A percentile compares a stretch with the other conserved stretches of the same genome.
These are phyloP conservation scores for Eucalyptus sideroxylon DNA, from an alignment of 345 rosid genomes.

Conservation along the genomic window DNA sequence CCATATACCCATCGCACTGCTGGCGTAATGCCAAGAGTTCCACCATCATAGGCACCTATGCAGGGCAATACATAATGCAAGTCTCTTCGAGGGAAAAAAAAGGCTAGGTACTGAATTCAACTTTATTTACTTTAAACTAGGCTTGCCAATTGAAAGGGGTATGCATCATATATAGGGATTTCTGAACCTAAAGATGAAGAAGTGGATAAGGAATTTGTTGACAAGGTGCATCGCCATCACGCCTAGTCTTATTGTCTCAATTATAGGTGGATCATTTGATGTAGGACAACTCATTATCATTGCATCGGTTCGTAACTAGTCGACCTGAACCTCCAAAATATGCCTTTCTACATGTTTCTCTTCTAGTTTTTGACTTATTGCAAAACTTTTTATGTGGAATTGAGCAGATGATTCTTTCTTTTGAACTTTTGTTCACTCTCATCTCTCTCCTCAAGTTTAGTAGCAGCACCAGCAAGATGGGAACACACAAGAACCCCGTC, in stretches of 20 bases:
- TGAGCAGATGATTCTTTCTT: constrained; percentile 59
- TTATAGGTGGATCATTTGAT: constrained; percentile 39
- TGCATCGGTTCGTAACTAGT: constrained; percentile 3
- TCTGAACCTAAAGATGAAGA: constrained; percentile 24
- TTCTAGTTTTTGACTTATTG: background rate
- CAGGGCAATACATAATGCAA: too few species aligned
- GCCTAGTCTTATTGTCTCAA: constrained; percentile 46
- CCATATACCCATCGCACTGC: too few species aligned
- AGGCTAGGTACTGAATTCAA: too few species aligned
- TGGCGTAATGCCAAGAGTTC: too few species aligned
- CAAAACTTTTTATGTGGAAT: background rate
- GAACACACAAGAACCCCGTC: constrained; percentile 43
- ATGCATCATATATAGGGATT: too few species aligned
- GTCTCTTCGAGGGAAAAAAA: too few species aligned
- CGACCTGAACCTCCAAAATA: background rate
- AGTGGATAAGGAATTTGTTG: constrained; percentile 45
- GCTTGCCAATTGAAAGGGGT: too few species aligned
- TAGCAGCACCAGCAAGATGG: constrained; percentile 52
- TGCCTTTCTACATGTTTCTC: background rate
- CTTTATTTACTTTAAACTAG: too few species aligned
- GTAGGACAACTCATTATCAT: constrained; percentile 46
- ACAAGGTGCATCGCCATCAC: constrained; percentile 40
- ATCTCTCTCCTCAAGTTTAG: constrained; percentile 74
- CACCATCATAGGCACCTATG: too few species aligned
- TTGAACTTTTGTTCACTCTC: constrained; percentile 52